Base-by-base conservation (phyloP, 1,139 yeast species). In the Arxiozyma bovina region DNA sequence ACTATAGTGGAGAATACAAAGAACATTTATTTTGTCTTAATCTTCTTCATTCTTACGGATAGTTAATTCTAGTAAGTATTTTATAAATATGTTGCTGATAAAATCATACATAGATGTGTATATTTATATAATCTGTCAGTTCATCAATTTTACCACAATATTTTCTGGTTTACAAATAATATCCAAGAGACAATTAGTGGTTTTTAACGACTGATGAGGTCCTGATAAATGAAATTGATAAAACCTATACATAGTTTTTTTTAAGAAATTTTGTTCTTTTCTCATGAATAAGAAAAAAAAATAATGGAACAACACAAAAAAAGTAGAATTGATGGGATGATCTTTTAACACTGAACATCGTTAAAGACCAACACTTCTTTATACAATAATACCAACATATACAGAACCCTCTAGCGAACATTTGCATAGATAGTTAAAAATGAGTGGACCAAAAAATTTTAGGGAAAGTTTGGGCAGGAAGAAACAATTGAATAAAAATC, bases 401-500 rank as follows among this genome's bases (percentile, higher is more conserved):
- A 15, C 17, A 15, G 4, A 12, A 3, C 6, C 12, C 17, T 3
- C 40, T 15, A 34, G n/a, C 6, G 12, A 34, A 34, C 3, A 34
- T 4, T 34, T 15, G n/a, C 6, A 12, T 34, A 3, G 17, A 34
- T 15, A 34, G 4, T 34, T 12, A 34, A 34, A 15, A 9, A 48
- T 48, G 54, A 45, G 45, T 40, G 43, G 34, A 15, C 3, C 23
- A 42, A 51, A 48, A n/a, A 48, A 48, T 8, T 38, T 21, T 17
- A 45, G 42, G 55, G 61, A 58, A 15, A 40, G 23, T 8, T 48
- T 23, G 54, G 61, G 60, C 44, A 67, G 68, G 11, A 63, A 58
- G 54, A 67, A 65, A 55, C 58, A 47, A 42, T 57, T 62, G 56
- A 67, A 61, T 45, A 62, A 60, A 45, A 67, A 66, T 42, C 71